Percentiles rank a stretch among this genome's conserved stretches.
phyloP scores from a whole-genome alignment of 2,329 filamentous ascomycete genomes.

The Fusarium pseudoanthophilum region DNA sequence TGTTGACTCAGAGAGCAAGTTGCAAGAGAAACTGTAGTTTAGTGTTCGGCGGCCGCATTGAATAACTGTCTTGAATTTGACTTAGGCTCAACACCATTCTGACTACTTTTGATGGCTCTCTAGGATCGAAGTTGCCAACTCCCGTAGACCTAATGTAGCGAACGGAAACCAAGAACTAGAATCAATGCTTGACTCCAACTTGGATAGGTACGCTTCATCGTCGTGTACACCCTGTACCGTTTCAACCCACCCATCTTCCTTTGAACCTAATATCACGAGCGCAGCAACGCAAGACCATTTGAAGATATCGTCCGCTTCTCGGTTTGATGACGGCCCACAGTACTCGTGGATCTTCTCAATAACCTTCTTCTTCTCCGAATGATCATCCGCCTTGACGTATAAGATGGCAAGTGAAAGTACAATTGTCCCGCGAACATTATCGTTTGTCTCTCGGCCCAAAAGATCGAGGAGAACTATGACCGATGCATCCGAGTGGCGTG shows the following conservation, averaged over 20 bases:
- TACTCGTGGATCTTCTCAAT: neutral
- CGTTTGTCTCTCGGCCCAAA: rapidly evolving
- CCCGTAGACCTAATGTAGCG: rapidly evolving
- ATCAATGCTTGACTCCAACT: neutral
- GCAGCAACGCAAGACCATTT: neutral
- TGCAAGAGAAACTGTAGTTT: neutral
- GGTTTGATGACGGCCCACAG: rapidly evolving
- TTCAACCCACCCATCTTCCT: neutral
- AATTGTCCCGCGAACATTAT: neutral
- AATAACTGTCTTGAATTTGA: neutral
- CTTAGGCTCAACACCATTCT: neutral
- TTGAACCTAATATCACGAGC: neutral
- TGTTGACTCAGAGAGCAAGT: rapidly evolving
- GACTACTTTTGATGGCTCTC: neutral
- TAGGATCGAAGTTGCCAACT: neutral
- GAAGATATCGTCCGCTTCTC: neutral
- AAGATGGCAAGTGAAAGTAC: neutral
- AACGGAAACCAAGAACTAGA: neutral
- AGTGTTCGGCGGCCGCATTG: neutral
- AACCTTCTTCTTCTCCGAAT: rapidly evolving
- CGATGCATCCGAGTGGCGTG: neutral
- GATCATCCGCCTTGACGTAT: rapidly evolving
- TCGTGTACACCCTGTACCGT: neutral
- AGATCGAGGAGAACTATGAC: rapidly evolving
- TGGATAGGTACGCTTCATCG: neutral